Evolutionary conservation across 192 early-diverging fungal genomes (phyloP), one percentile per base, ranked within the genome.

Genomic region (Geranomyces michiganensis): DNA sequence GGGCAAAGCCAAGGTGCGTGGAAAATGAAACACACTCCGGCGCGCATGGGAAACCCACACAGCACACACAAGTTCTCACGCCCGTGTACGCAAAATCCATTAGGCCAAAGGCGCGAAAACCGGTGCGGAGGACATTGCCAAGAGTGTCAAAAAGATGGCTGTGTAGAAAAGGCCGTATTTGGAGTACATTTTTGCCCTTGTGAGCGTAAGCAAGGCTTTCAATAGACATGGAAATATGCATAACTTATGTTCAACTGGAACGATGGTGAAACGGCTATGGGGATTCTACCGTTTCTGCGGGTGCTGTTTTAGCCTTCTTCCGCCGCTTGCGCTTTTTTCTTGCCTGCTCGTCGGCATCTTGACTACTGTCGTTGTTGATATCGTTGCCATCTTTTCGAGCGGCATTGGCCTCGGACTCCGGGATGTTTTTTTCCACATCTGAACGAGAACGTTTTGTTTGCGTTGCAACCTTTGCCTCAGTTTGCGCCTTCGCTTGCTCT

Each of bases 1-100:
- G 36, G 64, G 49, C 7, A 53, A 14, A n/a, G 55, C 66, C 41
- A 73, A 73, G 71, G 70, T 72, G 59, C 27, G 70, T 45, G 19
- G 17, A 21, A 32, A 48, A 65, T 65, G 8, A 22, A 33, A 53
- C n/a, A n/a, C 4, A 26, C 4, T 9, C 19, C 51, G 51, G 51
- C 51, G 5, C 27, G 58, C 9, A 60, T 10, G 24, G 14, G 13
- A 24, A n/a, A 10, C 24, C 55, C 9, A n/a, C 14, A 56, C 12
- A 56, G 14, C 24, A 19, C 46, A 14, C 12, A 10, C 46, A 47
- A 47, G 12, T 14, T 47, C 10, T 58, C 24, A 10, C 12, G 14
- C 56, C 56, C 12, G 9, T 12, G 14, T 62, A 33, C 24, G 12
- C 36, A 19, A 7, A 19, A 6, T 22, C 3, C 21, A 46, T 7